These are phyloP conservation scores for Aspergillus eucalypticola DNA, from an alignment of 2,329 filamentous ascomycete species.

Conservation along the genomic window DNA sequence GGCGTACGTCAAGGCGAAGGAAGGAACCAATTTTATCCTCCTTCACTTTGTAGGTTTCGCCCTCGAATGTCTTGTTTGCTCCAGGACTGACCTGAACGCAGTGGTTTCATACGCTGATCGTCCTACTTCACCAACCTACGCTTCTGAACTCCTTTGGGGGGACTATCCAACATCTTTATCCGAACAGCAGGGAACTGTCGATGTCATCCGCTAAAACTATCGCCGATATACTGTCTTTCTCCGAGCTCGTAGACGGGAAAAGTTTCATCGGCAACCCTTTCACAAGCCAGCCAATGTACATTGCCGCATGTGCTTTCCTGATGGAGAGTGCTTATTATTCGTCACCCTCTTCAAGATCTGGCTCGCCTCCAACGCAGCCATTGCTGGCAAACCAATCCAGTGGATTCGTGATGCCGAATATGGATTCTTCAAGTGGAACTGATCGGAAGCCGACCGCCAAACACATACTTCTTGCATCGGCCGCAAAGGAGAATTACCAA, in stretches of 20 bases:
- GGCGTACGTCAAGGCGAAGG: conserved; percentile 74
- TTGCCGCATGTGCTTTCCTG: conserved; percentile 83
- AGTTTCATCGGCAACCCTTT: conserved; percentile 88
- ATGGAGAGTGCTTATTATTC: conserved; percentile 77
- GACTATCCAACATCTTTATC: conserved; percentile 69
- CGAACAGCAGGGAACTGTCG: conserved; percentile 76
- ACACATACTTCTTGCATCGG: conserved; percentile 75
- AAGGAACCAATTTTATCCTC: conserved; percentile 83
- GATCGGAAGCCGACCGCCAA: conserved; percentile 51
- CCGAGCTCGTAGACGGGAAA: conserved; percentile 80
- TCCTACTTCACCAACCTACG: conserved; percentile 80
- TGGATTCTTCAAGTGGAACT: conserved; percentile 29
- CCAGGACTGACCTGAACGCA: conserved; percentile 22
- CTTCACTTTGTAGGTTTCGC: conserved; percentile 63
- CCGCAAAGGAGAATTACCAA: conserved; percentile 84
- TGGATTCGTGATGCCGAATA: conserved; percentile 37
- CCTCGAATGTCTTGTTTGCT: neutral
- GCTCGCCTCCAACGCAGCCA: conserved; percentile 49
- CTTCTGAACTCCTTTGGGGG: conserved; percentile 74
- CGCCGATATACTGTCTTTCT: conserved; percentile 82
- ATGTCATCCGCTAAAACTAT: conserved; percentile 93
- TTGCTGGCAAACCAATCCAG: conserved; percentile 35
- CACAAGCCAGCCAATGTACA: conserved; percentile 87
- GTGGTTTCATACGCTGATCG: conserved; percentile 86
- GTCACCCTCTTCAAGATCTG: conserved; percentile 63